Conservation (phyloP, 2,329 filamentous ascomycete species). For the Aspergillus sp. region DNA sequence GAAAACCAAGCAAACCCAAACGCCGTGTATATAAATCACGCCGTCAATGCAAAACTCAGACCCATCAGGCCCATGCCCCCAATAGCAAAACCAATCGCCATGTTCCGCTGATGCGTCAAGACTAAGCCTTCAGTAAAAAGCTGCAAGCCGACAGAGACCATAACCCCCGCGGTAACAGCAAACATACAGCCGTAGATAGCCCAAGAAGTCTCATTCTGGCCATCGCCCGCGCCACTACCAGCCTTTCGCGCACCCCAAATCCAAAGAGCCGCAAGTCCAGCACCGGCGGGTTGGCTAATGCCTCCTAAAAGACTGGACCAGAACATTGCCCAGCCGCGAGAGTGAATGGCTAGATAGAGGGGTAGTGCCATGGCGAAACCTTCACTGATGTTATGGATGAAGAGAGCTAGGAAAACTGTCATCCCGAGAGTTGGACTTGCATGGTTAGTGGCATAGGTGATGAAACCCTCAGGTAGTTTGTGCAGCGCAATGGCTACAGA, state of each 20-base stretch:
- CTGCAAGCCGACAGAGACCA: conserved; percentile 89
- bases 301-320: conserved; percentile 84
- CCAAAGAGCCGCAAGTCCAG: conserved; percentile 80
- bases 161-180: conserved; percentile 85
- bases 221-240: conserved; percentile 27
- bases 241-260: conserved; percentile 68
- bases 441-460: conserved; percentile 97
- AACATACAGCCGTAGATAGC: conserved; percentile 67
- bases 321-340: conserved; percentile 75
- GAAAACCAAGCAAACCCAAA: conserved; percentile 6
- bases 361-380: conserved; percentile 93
- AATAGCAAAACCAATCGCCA: conserved; percentile 41
- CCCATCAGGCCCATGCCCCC: conserved; percentile 80
- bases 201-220: conserved; percentile 47
- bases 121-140: conserved; percentile 83
- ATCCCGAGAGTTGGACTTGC: conserved; percentile 86
- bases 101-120: conserved; percentile 56
- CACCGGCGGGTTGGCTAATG: conserved; percentile 81
- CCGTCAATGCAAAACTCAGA: conserved; percentile 79
- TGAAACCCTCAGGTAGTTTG: conserved; percentile 84
- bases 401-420: conserved; percentile 90
- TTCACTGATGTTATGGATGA: conserved; percentile 97
- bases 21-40: conserved; percentile 32
- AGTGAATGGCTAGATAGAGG: conserved; percentile 84
- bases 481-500: conserved; percentile 93